Evolutionary conservation across 495 filamentous ascomycete species (phyloP), one percentile per base, ranked within the genome.

Genomic region (Lasiosphaeriaceae sp.): DNA sequence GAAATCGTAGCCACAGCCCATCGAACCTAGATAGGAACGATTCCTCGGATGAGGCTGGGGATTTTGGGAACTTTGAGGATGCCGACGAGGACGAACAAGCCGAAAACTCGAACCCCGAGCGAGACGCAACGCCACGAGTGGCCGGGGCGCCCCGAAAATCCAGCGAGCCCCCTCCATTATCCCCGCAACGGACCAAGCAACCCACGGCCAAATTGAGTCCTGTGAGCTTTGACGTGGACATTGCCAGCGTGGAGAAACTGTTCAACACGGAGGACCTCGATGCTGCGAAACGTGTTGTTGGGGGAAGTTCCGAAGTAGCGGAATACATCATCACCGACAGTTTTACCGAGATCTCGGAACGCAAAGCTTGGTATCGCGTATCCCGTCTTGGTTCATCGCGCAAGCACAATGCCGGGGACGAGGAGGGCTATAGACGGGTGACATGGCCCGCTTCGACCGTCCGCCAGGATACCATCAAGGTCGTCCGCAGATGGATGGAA

Each of bases 311-410:
- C 6, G 66, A 71, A 7, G 17, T 76, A 0, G 51, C 71, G 1
- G 74, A 76, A 7, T 62, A 63, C 50, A 54, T 78, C 62, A 71
- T 77, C 39, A 59, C 61, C 47, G 74, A 84, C 63, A 79, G 68
- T 39, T 81, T 83, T 51, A 67, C 68, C 16, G 67, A 77, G 16
- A 76, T 75, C 1, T 77, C 78, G n/a, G 73, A 83, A 55, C 80
- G 83, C 44, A 86, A 82, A 62, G 75, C 74, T 5, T 86, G 83
- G 83, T 86, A 86, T 57, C 80, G 83, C 22, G 66, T 86, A 6
- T 83, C 83, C 16, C 74, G 82, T 9, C 74, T 72, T 50, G 82
- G 80, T 11, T 81, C 82, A 0, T 78, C 79, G 58, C 69, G 80
- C 21, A 80, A 79, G 49, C 75, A 83, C 55, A 75, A 83, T 50